Base-by-base conservation (phyloP, 768 basidiomycete genomes). In the Termitomyces sp. region DNA sequence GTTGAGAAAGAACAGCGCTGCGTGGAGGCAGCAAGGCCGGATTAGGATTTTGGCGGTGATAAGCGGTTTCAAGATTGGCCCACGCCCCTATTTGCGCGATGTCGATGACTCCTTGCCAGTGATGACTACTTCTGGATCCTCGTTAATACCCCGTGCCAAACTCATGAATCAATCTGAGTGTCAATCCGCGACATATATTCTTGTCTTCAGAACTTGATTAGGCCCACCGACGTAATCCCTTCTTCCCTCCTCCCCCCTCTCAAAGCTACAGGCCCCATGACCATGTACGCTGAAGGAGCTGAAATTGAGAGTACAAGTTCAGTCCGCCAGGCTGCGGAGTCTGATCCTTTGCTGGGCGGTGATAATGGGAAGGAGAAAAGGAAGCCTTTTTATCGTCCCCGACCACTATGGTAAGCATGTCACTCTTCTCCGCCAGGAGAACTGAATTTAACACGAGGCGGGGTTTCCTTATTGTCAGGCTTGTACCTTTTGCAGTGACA, bases 401-500 rank as follows among this genome's bases (percentile, higher is more conserved):
- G 81, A 56, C 81, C 80, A 16, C 61, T 82, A 62, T 82, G 81
- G 81, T 80, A 59, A 61, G 73, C 12, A 40, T 29, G 29, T 12
- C 11, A 43, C 23, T 17, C 21, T 40, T 37, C 35, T 17, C 31
- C 38, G 23, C 27, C 19, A 23, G 49, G 29, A 25, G 38, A 53
- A 8, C 14, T 37, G 49, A 25, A 34, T 48, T 57, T 29, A 49
- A 12, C n/a, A 0, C 23, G 8, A 25, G 25, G 48, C 34, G 25
- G 25, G 16, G 7, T 35, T 57, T 25, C 23, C 9, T 45, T 16
- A 2, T n/a, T 12, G 53, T 34, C 57, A 92, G 90, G 90, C 79
- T 92, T 10, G 87, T 90, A 23, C 90, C 89, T 3, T 89, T 92
- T 65, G 89, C 84, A 5, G 71, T 92, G 40, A 71, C 76, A 16